A percentile compares a stretch with the other conserved stretches of the same genome.
Conservation (phyloP, 352 stramenopile species). For the Phytophthora boehmeriae region DNA sequence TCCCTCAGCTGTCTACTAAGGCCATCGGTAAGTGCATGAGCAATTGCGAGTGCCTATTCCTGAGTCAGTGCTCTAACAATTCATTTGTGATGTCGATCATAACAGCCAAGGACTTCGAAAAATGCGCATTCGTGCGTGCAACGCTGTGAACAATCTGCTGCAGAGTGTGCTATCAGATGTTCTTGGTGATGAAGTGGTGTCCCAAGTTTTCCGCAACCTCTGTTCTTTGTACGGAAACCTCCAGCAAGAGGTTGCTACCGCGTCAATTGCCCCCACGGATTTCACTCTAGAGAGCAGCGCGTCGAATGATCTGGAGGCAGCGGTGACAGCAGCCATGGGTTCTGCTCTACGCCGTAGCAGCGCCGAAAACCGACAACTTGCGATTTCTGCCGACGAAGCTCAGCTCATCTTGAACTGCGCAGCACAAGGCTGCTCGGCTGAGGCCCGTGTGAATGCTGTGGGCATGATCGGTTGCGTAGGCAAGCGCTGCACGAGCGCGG, state of each 20-base stretch:
- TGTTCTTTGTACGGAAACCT: constrained; percentile 77
- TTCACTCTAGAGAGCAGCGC: constrained; percentile 43
- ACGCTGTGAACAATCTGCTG: constrained; percentile 85
- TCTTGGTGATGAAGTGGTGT: constrained; percentile 57
- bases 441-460: constrained; percentile 78
- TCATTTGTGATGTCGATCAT: constrained; percentile 3
- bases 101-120: constrained; percentile 70
- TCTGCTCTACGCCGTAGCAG: constrained; percentile 69
- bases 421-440: constrained; percentile 62
- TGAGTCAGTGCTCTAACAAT: constrained; percentile 14
- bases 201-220: constrained; percentile 81
- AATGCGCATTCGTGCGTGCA: constrained; percentile 84
- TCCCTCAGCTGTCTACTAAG: constrained; percentile 57
- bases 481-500: constrained; percentile 60
- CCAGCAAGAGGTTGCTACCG: constrained; percentile 42
- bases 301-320: constrained; percentile 69
- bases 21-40: constrained; percentile 45
- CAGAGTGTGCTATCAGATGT: constrained; percentile 61
- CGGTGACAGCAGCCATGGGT: constrained; percentile 74
- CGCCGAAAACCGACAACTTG: constrained; percentile 54
- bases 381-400: constrained; percentile 63
- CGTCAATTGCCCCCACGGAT: constrained; percentile 27
- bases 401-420: constrained; percentile 72
- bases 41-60: background rate
- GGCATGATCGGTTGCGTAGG: constrained; percentile 81